phyloP scores from a whole-genome alignment of 495 filamentous ascomycete genomes.

The Bacidia rubella region DNA sequence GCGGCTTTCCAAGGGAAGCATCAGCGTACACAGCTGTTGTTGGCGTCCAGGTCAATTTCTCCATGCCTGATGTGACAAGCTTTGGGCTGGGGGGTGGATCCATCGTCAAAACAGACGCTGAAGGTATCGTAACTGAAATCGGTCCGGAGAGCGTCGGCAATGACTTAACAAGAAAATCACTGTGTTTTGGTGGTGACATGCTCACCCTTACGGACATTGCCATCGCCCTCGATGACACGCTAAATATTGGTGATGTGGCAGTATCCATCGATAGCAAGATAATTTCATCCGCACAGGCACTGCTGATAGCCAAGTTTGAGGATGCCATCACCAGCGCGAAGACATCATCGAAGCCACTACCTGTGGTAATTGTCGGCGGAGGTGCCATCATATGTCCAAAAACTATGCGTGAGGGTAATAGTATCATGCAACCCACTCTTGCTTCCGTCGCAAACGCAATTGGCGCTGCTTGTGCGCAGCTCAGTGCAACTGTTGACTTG shows the following conservation, averaged over 20 bases:
- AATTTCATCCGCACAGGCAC: conserved; percentile 23
- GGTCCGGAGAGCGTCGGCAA: conserved; percentile 45
- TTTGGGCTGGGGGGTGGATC: conserved; percentile 43
- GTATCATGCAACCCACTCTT: conserved; percentile 22
- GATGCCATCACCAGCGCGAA: conserved; percentile 37
- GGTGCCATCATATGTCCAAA: conserved; percentile 27
- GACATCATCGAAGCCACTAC: conserved; percentile 31
- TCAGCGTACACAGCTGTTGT: conserved; percentile 37
- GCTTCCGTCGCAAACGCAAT: conserved; percentile 10
- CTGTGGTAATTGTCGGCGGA: conserved; percentile 36
- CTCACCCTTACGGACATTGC: conserved; percentile 39
- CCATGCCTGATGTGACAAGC: conserved; percentile 38
- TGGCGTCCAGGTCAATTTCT: conserved; percentile 39
- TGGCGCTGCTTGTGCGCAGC: not conserved
- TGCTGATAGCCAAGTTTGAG: conserved; percentile 29
- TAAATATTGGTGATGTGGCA: conserved; percentile 19
- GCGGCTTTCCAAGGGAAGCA: conserved; percentile 41
- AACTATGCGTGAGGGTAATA: conserved; percentile 23
- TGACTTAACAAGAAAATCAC: conserved; percentile 32
- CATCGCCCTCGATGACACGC: conserved; percentile 23
- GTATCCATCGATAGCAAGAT: conserved; percentile 21
- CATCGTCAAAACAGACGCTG: conserved; percentile 28
- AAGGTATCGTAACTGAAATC: conserved; percentile 25
- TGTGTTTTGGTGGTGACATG: conserved; percentile 39
- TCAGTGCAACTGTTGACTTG: conserved; percentile 1